Base-by-base conservation (phyloP, 331 rosid genomes). In the Phaseolus coccineus region DNA sequence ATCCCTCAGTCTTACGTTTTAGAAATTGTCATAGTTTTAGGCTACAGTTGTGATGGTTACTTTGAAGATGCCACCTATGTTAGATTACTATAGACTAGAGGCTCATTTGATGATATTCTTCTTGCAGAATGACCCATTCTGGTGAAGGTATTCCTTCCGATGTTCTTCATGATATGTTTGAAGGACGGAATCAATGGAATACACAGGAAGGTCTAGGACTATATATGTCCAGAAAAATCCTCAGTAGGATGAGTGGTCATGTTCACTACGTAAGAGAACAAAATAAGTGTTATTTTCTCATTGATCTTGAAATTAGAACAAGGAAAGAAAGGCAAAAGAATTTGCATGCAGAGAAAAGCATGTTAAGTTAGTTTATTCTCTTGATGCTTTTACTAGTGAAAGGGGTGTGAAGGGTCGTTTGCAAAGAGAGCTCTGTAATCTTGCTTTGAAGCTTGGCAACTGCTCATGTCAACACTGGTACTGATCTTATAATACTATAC, bases 201-300 rank as follows among this genome's bases (percentile, higher is more conserved):
- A 84, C 96, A 9, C 88, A 83, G 39, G 94, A 90, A 90, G 97
- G 98, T 76, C 82, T 90, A 30, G 92, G 91, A 27, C 87, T 94
- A 73, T 77, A 77, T 48, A 65, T 88, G 80, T 88, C 94, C 30
- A 84, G 93, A 74, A 94, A 89, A 87, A 90, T 94, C 78, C 94
- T 94, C 35, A 76, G 78, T 50, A 83, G 76, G 87, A 88, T 94
- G 90, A 92, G 87, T 39, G 97, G 98, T 48, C 87, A 53, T 51
- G 88, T 88, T 50, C 85, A 80, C 71, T 90, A 92, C 55, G 64
- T 84, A 28, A 88, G 93, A 87, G 97, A 89, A 83, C 86, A 85
- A 3, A 40, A 76, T 13, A 84, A 80, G 74, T 89, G 96, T n/a
- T 92, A 76, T 84, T 94, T 94, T 83, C 90, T 87, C 77, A 57